These are phyloP conservation scores for Naganishia sp. DNA, from an alignment of 1,284 basidiomycete genomes.

Conservation along the genomic window DNA sequence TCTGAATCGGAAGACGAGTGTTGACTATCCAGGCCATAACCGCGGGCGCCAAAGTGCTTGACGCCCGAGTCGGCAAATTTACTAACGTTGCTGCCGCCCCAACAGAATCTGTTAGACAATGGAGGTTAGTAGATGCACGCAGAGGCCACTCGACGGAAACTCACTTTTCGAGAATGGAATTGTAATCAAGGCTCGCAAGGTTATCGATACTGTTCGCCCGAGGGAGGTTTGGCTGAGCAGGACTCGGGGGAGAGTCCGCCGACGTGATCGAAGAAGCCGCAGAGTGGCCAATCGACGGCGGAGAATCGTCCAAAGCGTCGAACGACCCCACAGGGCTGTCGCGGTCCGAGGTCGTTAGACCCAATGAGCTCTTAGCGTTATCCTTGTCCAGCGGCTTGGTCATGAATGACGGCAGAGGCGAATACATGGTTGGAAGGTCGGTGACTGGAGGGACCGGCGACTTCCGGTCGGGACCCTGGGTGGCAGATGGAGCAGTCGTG, in stretches of 20 bases:
- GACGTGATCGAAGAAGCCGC: constrained; percentile 34
- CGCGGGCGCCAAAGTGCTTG: constrained; percentile 8
- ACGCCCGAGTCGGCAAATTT: constrained; percentile 21
- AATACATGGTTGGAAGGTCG: constrained; percentile 25
- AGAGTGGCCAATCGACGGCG: constrained; percentile 41
- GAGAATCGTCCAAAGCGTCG: constrained; percentile 37
- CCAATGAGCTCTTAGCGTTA: background rate
- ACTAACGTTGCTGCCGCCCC: constrained; percentile 42
- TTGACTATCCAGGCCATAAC: constrained; percentile 22
- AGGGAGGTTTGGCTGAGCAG: constrained; percentile 41
- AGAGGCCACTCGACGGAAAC: constrained; percentile 27
- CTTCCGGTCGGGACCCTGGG: constrained; percentile 26
- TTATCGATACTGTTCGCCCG: constrained; percentile 33
- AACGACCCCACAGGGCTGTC: background rate
- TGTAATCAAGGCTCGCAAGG: constrained; percentile 44
- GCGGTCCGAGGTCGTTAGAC: constrained; percentile 2
- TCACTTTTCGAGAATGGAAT: constrained; percentile 53
- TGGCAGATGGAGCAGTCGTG: constrained; percentile 22
- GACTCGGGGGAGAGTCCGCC: constrained; percentile 45
- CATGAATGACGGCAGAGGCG: constrained; percentile 15
- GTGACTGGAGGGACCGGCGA: constrained; percentile 17
- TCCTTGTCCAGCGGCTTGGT: background rate
- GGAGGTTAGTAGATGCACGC: background rate
- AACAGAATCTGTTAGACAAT: constrained; percentile 43
- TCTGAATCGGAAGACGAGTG: constrained; percentile 31